Conservation (phyloP, 805 yeast genomes). For the Pachysolen tannophilus region DNA sequence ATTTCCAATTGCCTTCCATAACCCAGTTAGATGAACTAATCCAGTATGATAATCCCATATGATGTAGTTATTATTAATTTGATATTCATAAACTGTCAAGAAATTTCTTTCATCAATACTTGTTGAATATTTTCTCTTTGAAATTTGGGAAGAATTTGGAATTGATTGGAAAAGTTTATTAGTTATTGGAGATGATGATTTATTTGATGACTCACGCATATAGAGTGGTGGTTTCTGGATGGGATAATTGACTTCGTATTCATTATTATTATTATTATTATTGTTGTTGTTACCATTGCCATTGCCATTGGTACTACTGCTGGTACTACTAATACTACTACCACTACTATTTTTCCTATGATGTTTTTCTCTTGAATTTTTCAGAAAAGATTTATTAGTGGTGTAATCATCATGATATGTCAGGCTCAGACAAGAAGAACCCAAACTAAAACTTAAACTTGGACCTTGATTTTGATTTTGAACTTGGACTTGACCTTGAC, state of each 20-base stretch:
- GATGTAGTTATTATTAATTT: constrained; percentile 61
- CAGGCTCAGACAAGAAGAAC: too few relatives aligned
- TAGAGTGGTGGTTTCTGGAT: constrained; percentile 14
- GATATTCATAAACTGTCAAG: constrained; percentile 66
- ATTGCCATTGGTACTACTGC: background rate
- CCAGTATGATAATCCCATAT: constrained; percentile 86
- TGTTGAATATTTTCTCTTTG: constrained; percentile 54
- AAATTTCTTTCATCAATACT: constrained; percentile 64
- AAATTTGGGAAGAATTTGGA: constrained; percentile 14
- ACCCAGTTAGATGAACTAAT: constrained; percentile 78
- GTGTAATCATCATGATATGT: too few relatives aligned
- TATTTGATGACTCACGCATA: background rate
- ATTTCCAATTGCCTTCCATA: constrained; percentile 73
- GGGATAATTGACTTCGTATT: constrained; percentile 17
- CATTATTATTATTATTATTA: too few relatives aligned
- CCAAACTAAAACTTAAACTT: too few relatives aligned
- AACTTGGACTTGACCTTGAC: too few relatives aligned
- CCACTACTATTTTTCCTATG: too few relatives aligned
- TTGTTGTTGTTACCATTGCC: background rate
- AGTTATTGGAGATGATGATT: background rate
- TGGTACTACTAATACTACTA: too few relatives aligned
- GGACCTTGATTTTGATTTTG: too few relatives aligned
- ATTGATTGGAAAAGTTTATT: constrained; percentile 16
- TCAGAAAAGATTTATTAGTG: too few relatives aligned
- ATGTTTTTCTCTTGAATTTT: too few relatives aligned